Evolutionary conservation across 768 basidiomycete species (phyloP).

Genomic region (Clitopilus passeckerianus): DNA sequence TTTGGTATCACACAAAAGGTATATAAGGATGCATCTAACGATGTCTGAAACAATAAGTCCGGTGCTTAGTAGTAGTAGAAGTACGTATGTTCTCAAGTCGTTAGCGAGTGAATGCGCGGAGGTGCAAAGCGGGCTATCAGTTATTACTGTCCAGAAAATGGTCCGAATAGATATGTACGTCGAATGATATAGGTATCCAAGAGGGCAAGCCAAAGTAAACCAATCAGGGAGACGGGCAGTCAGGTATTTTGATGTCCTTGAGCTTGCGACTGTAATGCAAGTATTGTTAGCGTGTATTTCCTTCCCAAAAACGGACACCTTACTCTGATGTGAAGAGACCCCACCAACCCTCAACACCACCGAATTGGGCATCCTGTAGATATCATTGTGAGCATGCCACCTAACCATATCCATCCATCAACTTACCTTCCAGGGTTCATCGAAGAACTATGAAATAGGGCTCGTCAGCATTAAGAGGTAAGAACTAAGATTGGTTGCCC

Average conservation of each 20-base stretch:
- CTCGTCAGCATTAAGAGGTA: neutral
- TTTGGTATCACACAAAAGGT: neutral
- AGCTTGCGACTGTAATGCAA: slow-evolving; percentile 49
- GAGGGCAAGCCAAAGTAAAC: neutral
- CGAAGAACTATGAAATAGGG: slow-evolving; percentile 46
- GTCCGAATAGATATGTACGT: neutral
- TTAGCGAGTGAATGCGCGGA: neutral
- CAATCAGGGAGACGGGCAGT: slow-evolving; percentile 39
- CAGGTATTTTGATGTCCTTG: slow-evolving; percentile 66
- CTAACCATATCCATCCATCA: slow-evolving; percentile 2
- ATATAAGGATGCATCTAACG: neutral
- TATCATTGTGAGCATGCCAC: neutral
- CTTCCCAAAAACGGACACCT: slow-evolving; percentile 5
- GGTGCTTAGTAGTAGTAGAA: neutral
- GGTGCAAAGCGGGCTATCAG: neutral
- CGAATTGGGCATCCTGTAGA: slow-evolving; percentile 51
- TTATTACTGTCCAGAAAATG: neutral
- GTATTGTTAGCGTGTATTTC: neutral
- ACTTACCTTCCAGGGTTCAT: slow-evolving; percentile 78
- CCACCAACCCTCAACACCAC: slow-evolving; percentile 73
- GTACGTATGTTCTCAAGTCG: neutral
- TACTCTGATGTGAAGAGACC: slow-evolving; percentile 40
- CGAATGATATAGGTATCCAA: neutral
- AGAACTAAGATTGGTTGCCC: slow-evolving; percentile 8
- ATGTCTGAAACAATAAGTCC: neutral